Evolutionary conservation across 129 eudicot species (phyloP).

Genomic region (Tanacetum coccineum): DNA sequence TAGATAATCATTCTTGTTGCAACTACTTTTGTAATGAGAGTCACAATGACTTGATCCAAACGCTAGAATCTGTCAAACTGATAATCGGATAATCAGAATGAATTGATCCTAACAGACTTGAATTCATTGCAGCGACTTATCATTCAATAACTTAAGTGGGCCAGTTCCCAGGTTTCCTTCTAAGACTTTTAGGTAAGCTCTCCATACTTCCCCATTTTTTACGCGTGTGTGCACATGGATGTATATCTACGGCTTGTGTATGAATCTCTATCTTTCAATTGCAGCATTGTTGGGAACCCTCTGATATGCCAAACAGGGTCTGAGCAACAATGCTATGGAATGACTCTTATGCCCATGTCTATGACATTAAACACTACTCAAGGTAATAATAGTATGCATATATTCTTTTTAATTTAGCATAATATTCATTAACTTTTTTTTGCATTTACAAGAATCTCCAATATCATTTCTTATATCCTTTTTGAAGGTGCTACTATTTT

Average conservation of each 20-base stretch:
- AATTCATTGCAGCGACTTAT: slow-evolving; percentile 57
- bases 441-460: background rate
- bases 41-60: background rate
- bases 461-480: slow-evolving; percentile 1
- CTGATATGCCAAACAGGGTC: slow-evolving; percentile 58
- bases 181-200: slow-evolving; percentile 74
- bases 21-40: background rate
- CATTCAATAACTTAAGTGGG: slow-evolving; percentile 78
- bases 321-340: slow-evolving; percentile 55
- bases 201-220: background rate
- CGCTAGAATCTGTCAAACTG: background rate
- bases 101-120: background rate
- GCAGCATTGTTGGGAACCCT: slow-evolving; percentile 81
- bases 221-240: background rate
- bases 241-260: slow-evolving; percentile 4
- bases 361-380: slow-evolving; percentile 68
- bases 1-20: background rate
- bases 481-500: slow-evolving; percentile 41
- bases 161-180: slow-evolving; percentile 78
- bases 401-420: slow-evolving; percentile 10
- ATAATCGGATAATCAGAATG: background rate
- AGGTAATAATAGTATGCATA: slow-evolving; percentile 35
- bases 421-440: background rate
- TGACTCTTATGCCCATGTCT: slow-evolving; percentile 75
- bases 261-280: slow-evolving; percentile 10